Percentiles rank a stretch among this genome's conserved stretches.
phyloP scores from a whole-genome alignment of 1,284 basidiomycete genomes.

The Leccinum subrobustum region DNA sequence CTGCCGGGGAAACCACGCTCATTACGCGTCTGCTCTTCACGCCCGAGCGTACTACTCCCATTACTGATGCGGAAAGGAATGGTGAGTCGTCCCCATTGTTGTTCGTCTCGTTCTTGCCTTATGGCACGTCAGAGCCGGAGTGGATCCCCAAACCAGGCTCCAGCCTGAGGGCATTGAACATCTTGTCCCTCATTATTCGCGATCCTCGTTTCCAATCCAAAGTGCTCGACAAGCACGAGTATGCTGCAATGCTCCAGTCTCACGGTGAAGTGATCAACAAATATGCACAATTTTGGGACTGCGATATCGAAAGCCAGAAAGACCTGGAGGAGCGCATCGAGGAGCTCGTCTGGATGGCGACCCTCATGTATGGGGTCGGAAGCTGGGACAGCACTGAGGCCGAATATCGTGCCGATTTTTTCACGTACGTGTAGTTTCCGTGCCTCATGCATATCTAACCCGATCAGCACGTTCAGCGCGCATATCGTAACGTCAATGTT shows the following conservation, averaged over 20 bases:
- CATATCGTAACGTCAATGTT: constrained; percentile 10
- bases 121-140: not conserved
- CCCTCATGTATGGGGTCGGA: constrained; percentile 35
- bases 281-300: constrained; percentile 35
- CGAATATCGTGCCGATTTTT: constrained; percentile 34
- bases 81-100: constrained; percentile 7
- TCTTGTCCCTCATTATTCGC: constrained; percentile 39
- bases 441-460: not conserved
- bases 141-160: constrained; percentile 28
- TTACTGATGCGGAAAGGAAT: constrained; percentile 26
- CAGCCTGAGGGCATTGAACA: constrained; percentile 36
- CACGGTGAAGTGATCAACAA: constrained; percentile 31
- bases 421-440: constrained; percentile 27
- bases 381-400: constrained; percentile 30
- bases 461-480: constrained; percentile 37
- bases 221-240: constrained; percentile 31
- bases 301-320: constrained; percentile 24
- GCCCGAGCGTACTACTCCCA: constrained; percentile 25
- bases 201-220: constrained; percentile 33
- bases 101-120: not conserved
- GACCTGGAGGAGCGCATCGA: constrained; percentile 31
- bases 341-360: constrained; percentile 31
- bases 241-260: constrained; percentile 31
- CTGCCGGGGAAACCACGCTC: constrained; percentile 29
- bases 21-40: constrained; percentile 33